phyloP scores from a whole-genome alignment of 2,329 filamentous ascomycete species.

The Aciculosporium take region DNA sequence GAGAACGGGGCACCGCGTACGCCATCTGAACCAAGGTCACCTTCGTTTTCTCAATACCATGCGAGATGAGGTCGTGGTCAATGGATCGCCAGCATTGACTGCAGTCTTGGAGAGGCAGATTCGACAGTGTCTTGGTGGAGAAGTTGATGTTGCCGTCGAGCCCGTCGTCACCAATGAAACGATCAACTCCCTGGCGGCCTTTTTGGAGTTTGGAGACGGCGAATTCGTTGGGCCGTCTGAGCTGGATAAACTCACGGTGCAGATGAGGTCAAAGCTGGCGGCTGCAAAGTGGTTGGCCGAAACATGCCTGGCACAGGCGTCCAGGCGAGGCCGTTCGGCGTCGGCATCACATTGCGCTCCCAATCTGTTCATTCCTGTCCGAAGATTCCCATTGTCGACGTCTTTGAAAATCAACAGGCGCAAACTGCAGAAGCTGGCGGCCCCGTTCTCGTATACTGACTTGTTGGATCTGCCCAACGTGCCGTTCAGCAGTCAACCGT shows the following conservation, averaged over 20 bases:
- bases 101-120: conserved; percentile 33
- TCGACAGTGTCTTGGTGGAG: conserved; percentile 30
- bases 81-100: conserved; percentile 25
- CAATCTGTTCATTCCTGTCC: conserved; percentile 32
- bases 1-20: conserved; percentile 36
- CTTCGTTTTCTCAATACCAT: conserved; percentile 33
- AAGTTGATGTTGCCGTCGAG: conserved; percentile 35
- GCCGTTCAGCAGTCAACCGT: conserved; percentile 20
- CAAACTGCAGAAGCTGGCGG: conserved; percentile 30
- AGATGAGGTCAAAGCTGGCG: conserved; percentile 29
- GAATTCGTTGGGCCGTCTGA: conserved; percentile 23
- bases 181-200: conserved; percentile 29
- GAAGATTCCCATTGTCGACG: conserved; percentile 31
- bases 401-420: conserved; percentile 36
- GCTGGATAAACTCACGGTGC: conserved; percentile 22
- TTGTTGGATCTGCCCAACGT: conserved; percentile 22
- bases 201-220: conserved; percentile 32
- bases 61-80: conserved; percentile 26
- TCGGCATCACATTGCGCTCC: conserved; percentile 29
- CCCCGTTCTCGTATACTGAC: conserved; percentile 27
- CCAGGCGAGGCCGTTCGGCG: conserved; percentile 11
- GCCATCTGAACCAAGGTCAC: conserved; percentile 32
- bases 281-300: conserved; percentile 30
- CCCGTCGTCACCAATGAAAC: conserved; percentile 30
- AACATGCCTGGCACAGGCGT: conserved; percentile 22